phyloP scores from a whole-genome alignment of 2,329 filamentous ascomycete species.

The Aspergillus sp. region DNA sequence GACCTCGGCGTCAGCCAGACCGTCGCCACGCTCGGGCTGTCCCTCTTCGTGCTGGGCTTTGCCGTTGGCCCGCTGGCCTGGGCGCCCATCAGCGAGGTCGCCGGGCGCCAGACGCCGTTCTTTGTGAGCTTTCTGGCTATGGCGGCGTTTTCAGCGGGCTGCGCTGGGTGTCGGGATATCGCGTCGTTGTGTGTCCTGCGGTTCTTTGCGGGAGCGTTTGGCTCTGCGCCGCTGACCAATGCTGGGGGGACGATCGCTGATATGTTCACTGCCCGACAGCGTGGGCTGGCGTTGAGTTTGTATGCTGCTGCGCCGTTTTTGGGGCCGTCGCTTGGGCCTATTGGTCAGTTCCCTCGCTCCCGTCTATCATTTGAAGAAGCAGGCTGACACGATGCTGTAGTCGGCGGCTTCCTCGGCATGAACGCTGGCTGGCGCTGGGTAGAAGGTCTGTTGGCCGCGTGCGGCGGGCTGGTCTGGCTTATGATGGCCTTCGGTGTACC shows the following conservation, averaged over 20 bases:
- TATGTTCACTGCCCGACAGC: constrained; percentile 50
- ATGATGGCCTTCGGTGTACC: neutral
- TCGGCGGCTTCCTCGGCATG: constrained; percentile 61
- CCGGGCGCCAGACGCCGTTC: neutral
- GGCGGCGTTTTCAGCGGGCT: neutral
- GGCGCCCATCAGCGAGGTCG: neutral
- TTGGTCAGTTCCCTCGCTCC: constrained; percentile 24
- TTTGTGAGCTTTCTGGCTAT: neutral
- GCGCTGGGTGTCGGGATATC: constrained; percentile 31
- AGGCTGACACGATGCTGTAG: constrained; percentile 13
- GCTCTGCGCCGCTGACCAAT: constrained; percentile 58
- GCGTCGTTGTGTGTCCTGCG: constrained; percentile 59
- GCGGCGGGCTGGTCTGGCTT: constrained; percentile 56
- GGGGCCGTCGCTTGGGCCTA: constrained; percentile 60
- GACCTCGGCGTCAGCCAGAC: neutral
- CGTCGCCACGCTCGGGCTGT: neutral
- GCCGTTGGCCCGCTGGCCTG: neutral
- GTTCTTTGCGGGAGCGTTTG: constrained; percentile 61
- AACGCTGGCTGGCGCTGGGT: constrained; percentile 66
- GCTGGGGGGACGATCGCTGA: constrained; percentile 58
- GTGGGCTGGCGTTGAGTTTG: constrained; percentile 57
- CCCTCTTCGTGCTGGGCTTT: neutral
- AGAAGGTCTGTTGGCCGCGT: constrained; percentile 57
- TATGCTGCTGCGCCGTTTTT: constrained; percentile 65
- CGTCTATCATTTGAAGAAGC: neutral